Evolutionary conservation across 805 yeast species (phyloP).

Genomic region (Yamadazyma endophytica): DNA sequence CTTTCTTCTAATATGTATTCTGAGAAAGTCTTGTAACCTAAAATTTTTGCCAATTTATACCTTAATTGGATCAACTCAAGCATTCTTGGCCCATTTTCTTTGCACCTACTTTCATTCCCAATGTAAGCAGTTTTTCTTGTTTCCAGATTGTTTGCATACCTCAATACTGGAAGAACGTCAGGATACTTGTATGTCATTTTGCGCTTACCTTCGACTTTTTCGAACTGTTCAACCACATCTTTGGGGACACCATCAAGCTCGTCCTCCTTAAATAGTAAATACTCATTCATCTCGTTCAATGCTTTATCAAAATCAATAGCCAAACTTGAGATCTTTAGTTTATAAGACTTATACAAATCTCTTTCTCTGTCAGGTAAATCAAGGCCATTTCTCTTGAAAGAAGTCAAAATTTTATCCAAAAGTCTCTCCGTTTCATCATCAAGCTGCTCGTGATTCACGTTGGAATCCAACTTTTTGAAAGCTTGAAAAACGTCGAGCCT

Average conservation of each 20-base stretch:
- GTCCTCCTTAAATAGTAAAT: conserved; percentile 53
- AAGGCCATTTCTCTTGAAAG: conserved; percentile 66
- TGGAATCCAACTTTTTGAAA: conserved; percentile 49
- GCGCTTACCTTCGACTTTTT: conserved; percentile 32
- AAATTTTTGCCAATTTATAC: conserved; percentile 52
- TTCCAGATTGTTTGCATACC: conserved; percentile 58
- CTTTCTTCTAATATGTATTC: conserved; percentile 70
- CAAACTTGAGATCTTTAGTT: conserved; percentile 55
- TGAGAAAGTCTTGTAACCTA: conserved; percentile 69
- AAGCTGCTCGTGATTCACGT: conserved; percentile 21
- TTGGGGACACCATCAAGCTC: conserved; percentile 74
- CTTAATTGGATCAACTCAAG: conserved; percentile 59
- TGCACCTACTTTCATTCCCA: conserved; percentile 66
- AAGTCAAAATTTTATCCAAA: conserved; percentile 52
- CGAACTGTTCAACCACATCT: conserved; percentile 56
- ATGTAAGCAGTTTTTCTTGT: conserved; percentile 65
- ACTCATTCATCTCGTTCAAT: conserved; percentile 67
- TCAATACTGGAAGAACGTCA: conserved; percentile 72
- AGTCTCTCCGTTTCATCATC: conserved; percentile 56
- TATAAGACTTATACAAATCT: conserved; percentile 51
- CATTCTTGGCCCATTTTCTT: conserved; percentile 60
- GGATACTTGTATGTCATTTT: conserved; percentile 82
- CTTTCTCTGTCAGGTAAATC: conserved; percentile 54
- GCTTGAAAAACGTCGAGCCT: conserved; percentile 53
- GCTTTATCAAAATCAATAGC: conserved; percentile 58